phyloP scores from a whole-genome alignment of 352 stramenopile species.

The Phytophthora pini region DNA sequence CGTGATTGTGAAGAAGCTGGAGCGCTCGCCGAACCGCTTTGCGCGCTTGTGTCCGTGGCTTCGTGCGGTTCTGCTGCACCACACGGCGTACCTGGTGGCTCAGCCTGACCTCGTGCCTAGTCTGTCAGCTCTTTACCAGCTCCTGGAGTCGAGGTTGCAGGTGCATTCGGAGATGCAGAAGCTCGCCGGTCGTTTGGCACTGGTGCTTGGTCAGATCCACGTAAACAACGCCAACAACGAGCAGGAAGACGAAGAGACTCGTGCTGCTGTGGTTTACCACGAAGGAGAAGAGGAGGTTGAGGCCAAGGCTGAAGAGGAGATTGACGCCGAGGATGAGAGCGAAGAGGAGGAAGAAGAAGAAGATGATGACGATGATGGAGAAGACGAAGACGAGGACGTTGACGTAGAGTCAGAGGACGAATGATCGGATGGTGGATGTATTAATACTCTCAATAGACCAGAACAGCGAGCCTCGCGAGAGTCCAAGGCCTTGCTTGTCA shows the following conservation, averaged over 20 bases:
- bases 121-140: constrained; percentile 85
- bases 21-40: constrained; percentile 82
- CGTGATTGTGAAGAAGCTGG: constrained; percentile 84
- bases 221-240: constrained; percentile 55
- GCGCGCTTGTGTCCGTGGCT: constrained; percentile 84
- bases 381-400: constrained; percentile 55
- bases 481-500: constrained; percentile 28
- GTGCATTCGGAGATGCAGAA: constrained; percentile 87
- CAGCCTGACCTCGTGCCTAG: constrained; percentile 85
- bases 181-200: constrained; percentile 77
- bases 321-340: too few relatives aligned
- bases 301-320: constrained; percentile 31
- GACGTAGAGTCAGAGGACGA: constrained; percentile 45
- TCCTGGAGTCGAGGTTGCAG: constrained; percentile 81
- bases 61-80: constrained; percentile 79
- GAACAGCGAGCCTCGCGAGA: constrained; percentile 34
- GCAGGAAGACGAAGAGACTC: constrained; percentile 51
- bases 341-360: constrained; percentile 62
- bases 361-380: constrained; percentile 23
- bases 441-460: constrained; percentile 70
- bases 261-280: constrained; percentile 70
- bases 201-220: constrained; percentile 87
- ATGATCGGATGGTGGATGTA: constrained; percentile 44
- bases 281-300: constrained; percentile 61
- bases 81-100: constrained; percentile 87